These are phyloP conservation scores for Vitis rupestris DNA, from an alignment of 164 flowering plant species.

Conservation along the genomic window DNA sequence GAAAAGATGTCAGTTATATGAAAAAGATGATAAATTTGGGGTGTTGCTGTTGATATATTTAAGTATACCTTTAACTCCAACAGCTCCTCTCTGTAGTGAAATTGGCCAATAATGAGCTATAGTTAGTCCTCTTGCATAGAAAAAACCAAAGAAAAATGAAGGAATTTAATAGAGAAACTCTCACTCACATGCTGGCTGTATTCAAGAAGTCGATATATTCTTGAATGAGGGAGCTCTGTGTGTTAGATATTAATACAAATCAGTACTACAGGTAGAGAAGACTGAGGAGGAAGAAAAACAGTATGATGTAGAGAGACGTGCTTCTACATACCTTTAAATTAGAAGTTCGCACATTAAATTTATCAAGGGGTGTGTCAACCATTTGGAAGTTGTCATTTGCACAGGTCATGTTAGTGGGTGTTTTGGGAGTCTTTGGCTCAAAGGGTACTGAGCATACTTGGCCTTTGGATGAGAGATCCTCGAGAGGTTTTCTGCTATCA, in stretches of 20 bases:
- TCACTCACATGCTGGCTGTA: constrained; percentile 69
- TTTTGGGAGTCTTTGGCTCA: constrained; percentile 46
- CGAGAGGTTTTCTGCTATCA: constrained; percentile 14
- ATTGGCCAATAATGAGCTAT: constrained; percentile 10
- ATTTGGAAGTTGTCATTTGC: constrained; percentile 17
- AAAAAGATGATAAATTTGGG: not conserved
- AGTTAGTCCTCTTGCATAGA: not conserved
- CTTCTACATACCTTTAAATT: constrained; percentile 59
- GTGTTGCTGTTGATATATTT: not conserved
- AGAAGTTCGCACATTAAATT: constrained; percentile 49
- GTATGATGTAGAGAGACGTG: not conserved
- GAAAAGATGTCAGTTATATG: not conserved
- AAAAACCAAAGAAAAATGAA: not conserved
- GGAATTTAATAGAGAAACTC: not conserved
- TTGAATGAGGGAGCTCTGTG: constrained; percentile 63
- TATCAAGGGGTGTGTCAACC: constrained; percentile 55
- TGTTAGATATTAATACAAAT: not conserved
- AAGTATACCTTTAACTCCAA: constrained; percentile 58
- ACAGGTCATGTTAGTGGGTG: constrained; percentile 21
- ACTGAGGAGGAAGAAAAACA: constrained; percentile 4
- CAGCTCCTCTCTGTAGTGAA: constrained; percentile 68
- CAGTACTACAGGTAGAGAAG: not conserved
- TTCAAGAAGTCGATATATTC: constrained; percentile 80
- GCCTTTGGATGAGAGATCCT: constrained; percentile 31
- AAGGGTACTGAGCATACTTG: constrained; percentile 18